These are phyloP conservation scores for Naganishia liquefaciens DNA, from an alignment of 1,284 basidiomycete genomes.

Conservation along the genomic window DNA sequence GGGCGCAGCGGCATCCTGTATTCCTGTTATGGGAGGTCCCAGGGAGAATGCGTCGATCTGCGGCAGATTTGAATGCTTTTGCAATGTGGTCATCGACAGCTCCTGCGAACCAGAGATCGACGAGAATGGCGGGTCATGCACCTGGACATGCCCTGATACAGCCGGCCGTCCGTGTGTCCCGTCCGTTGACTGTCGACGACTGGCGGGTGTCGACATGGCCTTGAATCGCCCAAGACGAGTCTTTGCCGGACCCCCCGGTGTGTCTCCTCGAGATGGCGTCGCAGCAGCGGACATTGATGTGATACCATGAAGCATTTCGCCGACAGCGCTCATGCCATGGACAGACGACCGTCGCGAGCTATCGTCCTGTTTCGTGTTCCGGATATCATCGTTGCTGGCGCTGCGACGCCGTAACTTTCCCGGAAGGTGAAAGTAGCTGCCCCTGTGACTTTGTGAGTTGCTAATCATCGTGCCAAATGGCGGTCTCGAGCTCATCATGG, in stretches of 20 bases:
- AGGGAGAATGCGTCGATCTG: constrained; percentile 6
- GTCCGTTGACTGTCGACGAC: constrained; percentile 26
- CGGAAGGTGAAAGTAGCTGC: constrained; percentile 22
- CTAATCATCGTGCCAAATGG: constrained; percentile 7
- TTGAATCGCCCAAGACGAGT: constrained; percentile 14
- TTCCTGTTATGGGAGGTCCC: constrained; percentile 13
- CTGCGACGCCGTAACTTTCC: constrained; percentile 7
- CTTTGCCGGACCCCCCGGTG: not conserved
- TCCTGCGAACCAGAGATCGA: not conserved
- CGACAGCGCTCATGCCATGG: not conserved
- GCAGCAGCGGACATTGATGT: not conserved
- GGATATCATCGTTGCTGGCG: constrained; percentile 7
- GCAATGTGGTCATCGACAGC: not conserved
- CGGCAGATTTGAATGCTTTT: too few relatives aligned
- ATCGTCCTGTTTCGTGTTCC: not conserved
- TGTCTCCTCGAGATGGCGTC: not conserved
- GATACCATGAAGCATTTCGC: not conserved
- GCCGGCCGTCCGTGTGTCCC: not conserved
- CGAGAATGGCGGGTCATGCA: constrained; percentile 5
- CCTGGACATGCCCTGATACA: not conserved
- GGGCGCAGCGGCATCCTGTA: not conserved
- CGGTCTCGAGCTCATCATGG: not conserved
- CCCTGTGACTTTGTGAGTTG: not conserved
- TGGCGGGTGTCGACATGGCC: constrained; percentile 13
- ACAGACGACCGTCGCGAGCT: constrained; percentile 3